Percentiles rank a stretch among this genome's conserved stretches.
Conservation (phyloP, 2,329 filamentous ascomycete species). For the Trichoderma koningii region DNA sequence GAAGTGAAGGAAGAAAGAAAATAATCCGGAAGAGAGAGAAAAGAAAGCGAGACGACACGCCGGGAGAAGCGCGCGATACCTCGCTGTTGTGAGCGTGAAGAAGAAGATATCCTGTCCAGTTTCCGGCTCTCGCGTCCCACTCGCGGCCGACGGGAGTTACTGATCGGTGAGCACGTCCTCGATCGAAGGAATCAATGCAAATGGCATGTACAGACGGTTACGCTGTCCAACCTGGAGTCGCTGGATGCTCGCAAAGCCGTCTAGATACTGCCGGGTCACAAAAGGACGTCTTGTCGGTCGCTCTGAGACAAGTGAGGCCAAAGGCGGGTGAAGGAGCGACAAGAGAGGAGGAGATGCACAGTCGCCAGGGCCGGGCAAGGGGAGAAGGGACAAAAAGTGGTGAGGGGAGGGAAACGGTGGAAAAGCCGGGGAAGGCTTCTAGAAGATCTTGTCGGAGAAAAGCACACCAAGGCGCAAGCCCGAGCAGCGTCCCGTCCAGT, state of each 20-base stretch:
- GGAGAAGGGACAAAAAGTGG: conserved; percentile 24
- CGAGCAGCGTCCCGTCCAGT: background rate
- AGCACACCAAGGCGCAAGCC: conserved; percentile 13
- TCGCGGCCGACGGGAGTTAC: conserved; percentile 10
- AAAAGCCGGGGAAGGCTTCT: conserved; percentile 30
- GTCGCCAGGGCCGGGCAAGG: conserved; percentile 28
- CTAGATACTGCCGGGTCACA: conserved; percentile 20
- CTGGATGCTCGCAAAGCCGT: conserved; percentile 12
- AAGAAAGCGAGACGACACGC: background rate
- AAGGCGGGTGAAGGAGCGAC: conserved; percentile 22
- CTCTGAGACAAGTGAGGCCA: conserved; percentile 19
- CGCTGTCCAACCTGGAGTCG: conserved; percentile 21
- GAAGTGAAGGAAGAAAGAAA: background rate
- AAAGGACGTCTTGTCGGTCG: background rate
- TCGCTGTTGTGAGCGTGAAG: background rate
- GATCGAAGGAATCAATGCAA: background rate
- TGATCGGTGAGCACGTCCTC: background rate
- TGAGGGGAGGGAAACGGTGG: conserved; percentile 25
- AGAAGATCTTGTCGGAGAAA: conserved; percentile 31
- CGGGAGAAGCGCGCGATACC: background rate
- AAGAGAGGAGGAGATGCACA: conserved; percentile 20
- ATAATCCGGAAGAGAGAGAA: background rate
- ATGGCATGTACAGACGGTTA: conserved; percentile 16
- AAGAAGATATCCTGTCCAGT: background rate
- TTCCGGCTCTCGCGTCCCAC: conserved; percentile 8